Conservation (phyloP, 306 rosid species). For the Medicago arabica region DNA sequence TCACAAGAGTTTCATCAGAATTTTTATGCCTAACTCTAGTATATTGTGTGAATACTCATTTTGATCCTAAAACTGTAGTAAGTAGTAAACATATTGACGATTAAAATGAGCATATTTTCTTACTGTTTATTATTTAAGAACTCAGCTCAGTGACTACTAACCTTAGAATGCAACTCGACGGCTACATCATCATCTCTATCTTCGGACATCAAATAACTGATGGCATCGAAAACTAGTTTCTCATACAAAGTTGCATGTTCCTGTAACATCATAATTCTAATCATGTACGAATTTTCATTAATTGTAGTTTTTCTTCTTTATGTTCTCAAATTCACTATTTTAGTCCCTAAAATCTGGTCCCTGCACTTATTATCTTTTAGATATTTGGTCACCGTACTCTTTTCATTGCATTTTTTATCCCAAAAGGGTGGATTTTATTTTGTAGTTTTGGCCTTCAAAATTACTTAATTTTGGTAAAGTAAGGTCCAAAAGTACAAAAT, state of each 20-base stretch:
- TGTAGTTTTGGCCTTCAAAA: too few species aligned
- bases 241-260: conserved; percentile 85
- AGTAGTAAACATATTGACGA: too few species aligned
- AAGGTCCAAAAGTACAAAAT: too few species aligned
- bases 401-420: not conserved
- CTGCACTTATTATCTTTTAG: not conserved
- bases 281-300: not conserved
- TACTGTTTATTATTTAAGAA: not conserved
- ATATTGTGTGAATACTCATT: not conserved
- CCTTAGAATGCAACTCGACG: conserved; percentile 69
- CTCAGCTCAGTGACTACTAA: conserved; percentile 25
- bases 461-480: too few species aligned
- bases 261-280: conserved; percentile 50
- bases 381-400: not conserved
- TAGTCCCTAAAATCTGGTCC: not conserved
- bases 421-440: too few species aligned
- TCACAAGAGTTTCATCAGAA: too few species aligned
- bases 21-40: too few species aligned
- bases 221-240: conserved; percentile 66
- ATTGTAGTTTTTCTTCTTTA: not conserved
- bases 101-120: not conserved
- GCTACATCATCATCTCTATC: conserved; percentile 81
- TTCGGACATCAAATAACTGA: conserved; percentile 65
- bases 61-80: too few species aligned
- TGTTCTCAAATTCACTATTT: not conserved